These are phyloP conservation scores for Populus alba DNA, from an alignment of 345 rosid genomes.

Conservation along the genomic window DNA sequence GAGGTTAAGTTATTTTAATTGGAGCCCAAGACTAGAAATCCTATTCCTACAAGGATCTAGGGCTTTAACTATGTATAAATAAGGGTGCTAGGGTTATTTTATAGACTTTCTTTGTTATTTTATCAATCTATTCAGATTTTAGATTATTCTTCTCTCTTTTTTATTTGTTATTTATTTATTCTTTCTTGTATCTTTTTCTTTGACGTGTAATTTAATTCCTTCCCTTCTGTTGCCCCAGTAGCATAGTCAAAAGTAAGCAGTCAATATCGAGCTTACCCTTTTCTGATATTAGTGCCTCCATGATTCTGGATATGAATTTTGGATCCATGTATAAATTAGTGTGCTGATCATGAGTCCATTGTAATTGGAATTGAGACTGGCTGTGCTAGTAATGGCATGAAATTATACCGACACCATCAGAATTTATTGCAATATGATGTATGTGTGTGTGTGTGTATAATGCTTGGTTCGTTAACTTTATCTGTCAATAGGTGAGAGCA, in stretches of 20 bases:
- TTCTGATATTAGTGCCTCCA: neutral
- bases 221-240: neutral
- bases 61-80: too few relatives aligned
- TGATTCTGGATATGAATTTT: neutral
- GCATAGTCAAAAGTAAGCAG: neutral
- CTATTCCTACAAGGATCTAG: too few relatives aligned
- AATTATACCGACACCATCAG: neutral
- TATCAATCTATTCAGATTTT: too few relatives aligned
- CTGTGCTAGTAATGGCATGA: neutral
- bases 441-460: neutral
- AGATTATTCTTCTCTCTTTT: neutral
- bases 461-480: neutral
- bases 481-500: constrained; percentile 66
- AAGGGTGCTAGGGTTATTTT: too few relatives aligned
- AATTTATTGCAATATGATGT: neutral
- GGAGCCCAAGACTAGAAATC: too few relatives aligned
- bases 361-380: neutral
- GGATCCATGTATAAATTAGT: neutral
- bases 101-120: too few relatives aligned
- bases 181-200: neutral
- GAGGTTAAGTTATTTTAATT: too few relatives aligned
- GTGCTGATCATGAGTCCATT: neutral
- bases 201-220: neutral
- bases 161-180: neutral
- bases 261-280: neutral